Percentiles rank a stretch among this genome's conserved stretches.
These are phyloP conservation scores for Peziza echinospora DNA, from an alignment of 495 filamentous ascomycete species.

Conservation along the genomic window DNA sequence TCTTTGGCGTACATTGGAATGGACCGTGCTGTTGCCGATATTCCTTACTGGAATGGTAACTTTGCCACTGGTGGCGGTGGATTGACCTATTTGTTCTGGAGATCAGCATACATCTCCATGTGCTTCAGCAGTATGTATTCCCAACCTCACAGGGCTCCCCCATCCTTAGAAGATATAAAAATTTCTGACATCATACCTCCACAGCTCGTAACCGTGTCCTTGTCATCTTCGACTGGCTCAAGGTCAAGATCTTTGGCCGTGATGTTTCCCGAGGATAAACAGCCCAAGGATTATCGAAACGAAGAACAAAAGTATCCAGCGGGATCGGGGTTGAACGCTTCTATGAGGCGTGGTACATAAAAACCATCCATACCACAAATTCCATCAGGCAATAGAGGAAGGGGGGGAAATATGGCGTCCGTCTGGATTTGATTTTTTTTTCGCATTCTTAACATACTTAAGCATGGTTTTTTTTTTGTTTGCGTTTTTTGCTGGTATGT, in stretches of 20 bases:
- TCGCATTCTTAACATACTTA: too few species aligned
- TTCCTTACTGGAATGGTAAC: constrained; percentile 94
- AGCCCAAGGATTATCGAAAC: constrained; percentile 7
- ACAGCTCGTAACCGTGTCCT: constrained; percentile 64
- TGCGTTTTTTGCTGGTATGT: too few species aligned
- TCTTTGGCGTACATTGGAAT: constrained; percentile 93
- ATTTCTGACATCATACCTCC: background rate
- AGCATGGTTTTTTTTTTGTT: too few species aligned
- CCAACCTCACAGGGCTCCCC: background rate
- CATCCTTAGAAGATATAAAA: background rate
- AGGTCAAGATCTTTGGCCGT: constrained; percentile 84
- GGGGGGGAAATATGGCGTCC: too few species aligned
- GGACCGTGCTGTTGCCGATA: constrained; percentile 92
- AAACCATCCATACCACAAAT: too few species aligned
- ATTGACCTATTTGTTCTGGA: constrained; percentile 64
- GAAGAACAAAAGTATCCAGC: too few species aligned
- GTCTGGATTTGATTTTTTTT: too few species aligned
- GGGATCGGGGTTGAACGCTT: too few species aligned
- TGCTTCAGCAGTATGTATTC: constrained; percentile 79
- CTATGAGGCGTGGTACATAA: too few species aligned
- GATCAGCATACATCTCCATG: constrained; percentile 95
- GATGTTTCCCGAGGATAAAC: constrained; percentile 89
- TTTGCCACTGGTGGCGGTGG: constrained; percentile 11
- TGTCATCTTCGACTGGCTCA: constrained; percentile 84
- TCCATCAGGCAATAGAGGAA: too few species aligned